Percentiles rank a stretch among this genome's conserved stretches.
Conservation (phyloP, 1,139 yeast genomes). For the Meyerozyma athensensis region DNA sequence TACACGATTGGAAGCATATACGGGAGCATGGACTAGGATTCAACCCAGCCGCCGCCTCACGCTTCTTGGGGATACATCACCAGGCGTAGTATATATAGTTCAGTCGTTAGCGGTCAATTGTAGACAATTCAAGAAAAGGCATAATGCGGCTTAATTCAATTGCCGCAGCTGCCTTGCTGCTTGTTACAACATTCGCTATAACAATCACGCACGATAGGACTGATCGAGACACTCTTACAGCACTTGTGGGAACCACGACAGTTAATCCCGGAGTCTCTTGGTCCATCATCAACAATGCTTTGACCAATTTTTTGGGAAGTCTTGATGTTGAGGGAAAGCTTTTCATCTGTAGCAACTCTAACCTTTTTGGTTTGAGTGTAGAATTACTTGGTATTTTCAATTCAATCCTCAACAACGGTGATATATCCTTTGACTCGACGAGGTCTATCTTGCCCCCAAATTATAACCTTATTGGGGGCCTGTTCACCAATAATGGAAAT, state of each 20-base stretch:
- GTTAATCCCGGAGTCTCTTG: conserved; percentile 12
- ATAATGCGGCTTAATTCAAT: too few species aligned
- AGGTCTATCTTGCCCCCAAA: conserved; percentile 17
- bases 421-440: conserved; percentile 14
- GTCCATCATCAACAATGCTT: conserved; percentile 14
- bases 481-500: conserved; percentile 10
- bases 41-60: too few species aligned
- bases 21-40: too few species aligned
- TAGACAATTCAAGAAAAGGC: conserved; percentile 7
- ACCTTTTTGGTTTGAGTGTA: conserved; percentile 9
- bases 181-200: too few species aligned
- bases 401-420: conserved; percentile 12
- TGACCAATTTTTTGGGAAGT: conserved; percentile 19
- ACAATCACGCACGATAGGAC: too few species aligned
- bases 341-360: conserved; percentile 9
- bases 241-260: conserved; percentile 10
- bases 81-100: too few species aligned
- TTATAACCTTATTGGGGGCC: conserved; percentile 14
- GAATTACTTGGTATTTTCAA: conserved; percentile 8
- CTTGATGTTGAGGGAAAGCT: conserved; percentile 19
- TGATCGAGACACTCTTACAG: too few species aligned
- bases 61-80: too few species aligned
- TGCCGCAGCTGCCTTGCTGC: too few species aligned
- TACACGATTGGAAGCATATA: too few species aligned
- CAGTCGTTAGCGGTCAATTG: too few species aligned